These are phyloP conservation scores for Verticillium zaregamsianum DNA, from an alignment of 2,329 filamentous ascomycete species.

Conservation along the genomic window DNA sequence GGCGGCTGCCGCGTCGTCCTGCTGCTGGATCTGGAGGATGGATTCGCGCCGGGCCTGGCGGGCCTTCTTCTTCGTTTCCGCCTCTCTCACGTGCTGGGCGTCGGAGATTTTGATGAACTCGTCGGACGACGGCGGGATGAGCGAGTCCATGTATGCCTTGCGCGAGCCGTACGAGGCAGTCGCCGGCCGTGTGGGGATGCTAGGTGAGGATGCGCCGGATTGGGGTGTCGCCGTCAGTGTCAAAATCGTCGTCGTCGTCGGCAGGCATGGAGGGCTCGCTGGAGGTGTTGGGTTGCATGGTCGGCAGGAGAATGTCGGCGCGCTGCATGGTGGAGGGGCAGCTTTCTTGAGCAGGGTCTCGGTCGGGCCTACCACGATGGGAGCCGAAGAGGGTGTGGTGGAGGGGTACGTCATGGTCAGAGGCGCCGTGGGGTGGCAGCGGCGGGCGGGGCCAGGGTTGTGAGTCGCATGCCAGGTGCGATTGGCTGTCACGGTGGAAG, in stretches of 20 bases:
- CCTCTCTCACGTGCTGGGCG: conserved; percentile 43
- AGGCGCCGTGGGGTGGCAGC: neutral
- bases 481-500: neutral
- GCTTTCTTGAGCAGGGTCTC: neutral
- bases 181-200: neutral
- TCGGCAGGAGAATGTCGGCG: neutral
- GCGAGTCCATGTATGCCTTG: conserved; percentile 46
- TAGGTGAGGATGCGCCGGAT: neutral
- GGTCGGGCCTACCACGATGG: neutral
- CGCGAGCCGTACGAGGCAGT: conserved; percentile 13
- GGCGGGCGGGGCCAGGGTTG: neutral
- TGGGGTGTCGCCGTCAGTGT: neutral
- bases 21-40: conserved; percentile 20
- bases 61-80: conserved; percentile 35
- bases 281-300: conserved; percentile 2
- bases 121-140: conserved; percentile 40
- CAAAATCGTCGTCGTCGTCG: neutral
- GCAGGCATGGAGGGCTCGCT: neutral
- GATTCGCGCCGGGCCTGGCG: conserved; percentile 31
- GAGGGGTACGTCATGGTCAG: neutral
- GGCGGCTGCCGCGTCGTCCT: conserved; percentile 12
- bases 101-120: conserved; percentile 44
- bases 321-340: neutral
- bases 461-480: neutral
- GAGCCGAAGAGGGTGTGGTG: neutral